Percentiles rank a stretch among this genome's conserved stretches.
Conservation (phyloP, 805 yeast genomes). For the Jamesozyma hellenica region DNA sequence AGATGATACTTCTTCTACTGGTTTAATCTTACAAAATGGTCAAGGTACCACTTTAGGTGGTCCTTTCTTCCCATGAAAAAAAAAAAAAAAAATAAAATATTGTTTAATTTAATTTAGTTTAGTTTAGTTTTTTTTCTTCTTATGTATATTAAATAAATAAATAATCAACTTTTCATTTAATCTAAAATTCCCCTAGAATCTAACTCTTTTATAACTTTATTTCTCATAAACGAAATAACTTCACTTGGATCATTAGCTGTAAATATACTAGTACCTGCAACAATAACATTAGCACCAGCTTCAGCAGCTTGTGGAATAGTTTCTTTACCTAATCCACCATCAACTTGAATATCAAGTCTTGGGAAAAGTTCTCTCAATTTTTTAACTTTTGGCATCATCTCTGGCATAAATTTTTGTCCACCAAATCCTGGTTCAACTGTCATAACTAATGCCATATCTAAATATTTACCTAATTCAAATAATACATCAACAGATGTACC, state of each 20-base stretch:
- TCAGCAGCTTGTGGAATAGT: slow-evolving; percentile 83
- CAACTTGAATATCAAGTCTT: slow-evolving; percentile 81
- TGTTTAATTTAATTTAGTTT: not conserved
- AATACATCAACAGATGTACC: slow-evolving; percentile 80
- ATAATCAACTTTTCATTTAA: slow-evolving; percentile 2
- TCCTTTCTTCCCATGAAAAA: slow-evolving; percentile 40
- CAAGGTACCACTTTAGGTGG: slow-evolving; percentile 83
- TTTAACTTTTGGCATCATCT: slow-evolving; percentile 93
- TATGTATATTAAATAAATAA: too few relatives aligned
- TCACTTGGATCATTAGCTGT: slow-evolving; percentile 70
- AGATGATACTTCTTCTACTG: slow-evolving; percentile 41
- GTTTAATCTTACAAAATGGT: slow-evolving; percentile 39
- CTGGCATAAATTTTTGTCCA: slow-evolving; percentile 91
- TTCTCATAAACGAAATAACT: slow-evolving; percentile 61
- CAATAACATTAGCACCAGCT: slow-evolving; percentile 97
- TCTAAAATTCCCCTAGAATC: slow-evolving; percentile 36
- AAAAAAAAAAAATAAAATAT: not conserved
- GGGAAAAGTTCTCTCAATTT: slow-evolving; percentile 66
- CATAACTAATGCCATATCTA: slow-evolving; percentile 96
- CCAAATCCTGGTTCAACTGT: slow-evolving; percentile 99
- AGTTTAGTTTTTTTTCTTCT: too few relatives aligned
- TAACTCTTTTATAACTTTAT: slow-evolving; percentile 45
- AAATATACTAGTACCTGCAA: slow-evolving; percentile 93
- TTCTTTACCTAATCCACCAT: slow-evolving; percentile 86
- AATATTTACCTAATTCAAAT: slow-evolving; percentile 57